phyloP scores from a whole-genome alignment of 192 early-diverging fungal genomes.

The Rhizoclosmatium globosum region DNA sequence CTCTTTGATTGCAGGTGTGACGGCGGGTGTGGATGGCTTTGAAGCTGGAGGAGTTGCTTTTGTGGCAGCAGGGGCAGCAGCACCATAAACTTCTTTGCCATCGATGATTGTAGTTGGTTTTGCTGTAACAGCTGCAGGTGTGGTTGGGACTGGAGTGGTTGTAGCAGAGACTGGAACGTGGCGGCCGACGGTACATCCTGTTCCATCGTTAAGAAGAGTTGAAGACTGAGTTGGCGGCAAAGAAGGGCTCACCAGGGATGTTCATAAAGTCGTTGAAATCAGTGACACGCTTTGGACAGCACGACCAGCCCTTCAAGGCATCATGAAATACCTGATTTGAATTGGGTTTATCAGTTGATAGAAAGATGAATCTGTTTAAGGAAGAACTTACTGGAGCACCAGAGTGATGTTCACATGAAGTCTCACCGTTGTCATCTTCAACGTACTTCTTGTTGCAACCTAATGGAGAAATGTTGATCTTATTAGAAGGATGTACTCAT shows the following conservation, averaged over 20 bases:
- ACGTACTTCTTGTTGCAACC: constrained; percentile 90
- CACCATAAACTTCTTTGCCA: constrained; percentile 51
- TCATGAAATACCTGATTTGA: constrained; percentile 79
- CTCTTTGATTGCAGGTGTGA: constrained; percentile 55
- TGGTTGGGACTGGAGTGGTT: constrained; percentile 41
- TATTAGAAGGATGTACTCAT: background rate
- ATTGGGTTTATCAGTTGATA: background rate
- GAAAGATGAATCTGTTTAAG: background rate
- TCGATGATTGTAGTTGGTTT: constrained; percentile 49
- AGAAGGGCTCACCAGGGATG: constrained; percentile 29
- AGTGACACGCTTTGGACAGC: constrained; percentile 87
- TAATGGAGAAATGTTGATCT: background rate
- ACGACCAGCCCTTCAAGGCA: constrained; percentile 89
- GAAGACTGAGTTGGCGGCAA: background rate
- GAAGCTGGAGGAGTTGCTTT: background rate
- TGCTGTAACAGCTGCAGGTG: background rate
- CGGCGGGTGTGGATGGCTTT: constrained; percentile 36
- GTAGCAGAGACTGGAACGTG: constrained; percentile 61
- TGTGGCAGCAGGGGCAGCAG: background rate
- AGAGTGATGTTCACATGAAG: constrained; percentile 88
- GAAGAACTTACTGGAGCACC: constrained; percentile 71
- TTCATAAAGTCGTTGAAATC: constrained; percentile 94
- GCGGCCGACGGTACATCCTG: constrained; percentile 83
- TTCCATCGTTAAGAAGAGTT: background rate
- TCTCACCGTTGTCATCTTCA: constrained; percentile 75